Evolutionary conservation across 805 yeast species (phyloP).

Genomic region (Yamadazyma paraphyllophila): DNA sequence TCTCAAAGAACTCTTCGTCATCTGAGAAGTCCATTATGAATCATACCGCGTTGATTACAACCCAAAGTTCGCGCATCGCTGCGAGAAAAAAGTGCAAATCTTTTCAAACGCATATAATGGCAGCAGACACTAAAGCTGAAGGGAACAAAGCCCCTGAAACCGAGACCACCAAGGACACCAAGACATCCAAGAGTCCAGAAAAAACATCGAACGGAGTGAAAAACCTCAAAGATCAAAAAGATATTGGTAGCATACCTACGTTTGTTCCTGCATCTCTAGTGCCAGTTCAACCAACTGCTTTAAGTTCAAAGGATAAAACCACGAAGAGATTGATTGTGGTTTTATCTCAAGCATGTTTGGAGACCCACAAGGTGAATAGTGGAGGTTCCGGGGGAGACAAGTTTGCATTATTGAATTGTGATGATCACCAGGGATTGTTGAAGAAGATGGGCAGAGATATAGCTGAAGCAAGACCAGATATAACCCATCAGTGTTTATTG

Average conservation of each 20-base stretch:
- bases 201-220: background rate
- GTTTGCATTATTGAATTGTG: constrained; percentile 92
- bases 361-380: constrained; percentile 85
- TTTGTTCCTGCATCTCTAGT: constrained; percentile 62
- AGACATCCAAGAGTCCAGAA: background rate
- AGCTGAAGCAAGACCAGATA: constrained; percentile 98
- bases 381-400: constrained; percentile 82
- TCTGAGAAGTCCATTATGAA: constrained; percentile 6
- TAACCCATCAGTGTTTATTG: constrained; percentile 94
- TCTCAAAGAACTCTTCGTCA: constrained; percentile 15
- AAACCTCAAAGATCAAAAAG: constrained; percentile 1
- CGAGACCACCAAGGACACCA: background rate
- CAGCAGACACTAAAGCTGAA: background rate
- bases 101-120: background rate
- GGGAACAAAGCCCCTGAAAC: background rate
- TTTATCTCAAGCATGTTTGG: constrained; percentile 92
- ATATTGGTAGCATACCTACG: constrained; percentile 7
- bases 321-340: constrained; percentile 90
- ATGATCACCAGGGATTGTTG: constrained; percentile 94
- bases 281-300: constrained; percentile 81
- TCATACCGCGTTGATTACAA: background rate
- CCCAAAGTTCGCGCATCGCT: constrained; percentile 1
- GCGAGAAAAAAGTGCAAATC: constrained; percentile 1
- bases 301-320: constrained; percentile 79
- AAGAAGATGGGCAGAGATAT: constrained; percentile 97